Percentiles rank a stretch among this genome's conserved stretches.
phyloP scores from a whole-genome alignment of 768 basidiomycete genomes.

The Russula earlei region DNA sequence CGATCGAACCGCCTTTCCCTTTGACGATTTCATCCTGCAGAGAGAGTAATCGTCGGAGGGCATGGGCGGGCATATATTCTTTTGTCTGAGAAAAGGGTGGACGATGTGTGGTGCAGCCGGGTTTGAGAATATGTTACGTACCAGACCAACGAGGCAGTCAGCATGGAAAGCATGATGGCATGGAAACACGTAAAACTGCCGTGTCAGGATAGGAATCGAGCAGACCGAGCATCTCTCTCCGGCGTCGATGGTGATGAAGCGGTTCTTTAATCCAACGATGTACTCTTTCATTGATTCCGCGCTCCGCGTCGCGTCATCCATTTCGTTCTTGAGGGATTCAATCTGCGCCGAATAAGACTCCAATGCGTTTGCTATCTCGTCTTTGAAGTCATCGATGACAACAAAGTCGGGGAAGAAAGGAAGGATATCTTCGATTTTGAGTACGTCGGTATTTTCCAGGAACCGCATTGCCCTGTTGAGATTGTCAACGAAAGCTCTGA shows the following conservation, averaged over 20 bases:
- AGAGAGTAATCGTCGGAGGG: conserved; percentile 75
- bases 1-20: conserved; percentile 30
- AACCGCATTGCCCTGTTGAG: conserved; percentile 84
- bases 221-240: conserved; percentile 84
- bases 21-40: conserved; percentile 80
- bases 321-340: conserved; percentile 80
- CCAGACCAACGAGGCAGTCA: conserved; percentile 91
- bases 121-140: conserved; percentile 37
- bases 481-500: not conserved
- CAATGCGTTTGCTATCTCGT: conserved; percentile 92
- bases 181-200: conserved; percentile 98
- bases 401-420: conserved; percentile 99
- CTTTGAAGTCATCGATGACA: conserved; percentile 98
- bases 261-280: conserved; percentile 71
- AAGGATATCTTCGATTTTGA: conserved; percentile 97
- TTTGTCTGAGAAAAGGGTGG: conserved; percentile 56
- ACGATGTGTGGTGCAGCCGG: not conserved
- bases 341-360: conserved; percentile 93
- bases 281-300: conserved; percentile 93
- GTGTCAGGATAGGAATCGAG: conserved; percentile 59
- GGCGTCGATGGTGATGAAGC: conserved; percentile 87
- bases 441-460: conserved; percentile 84
- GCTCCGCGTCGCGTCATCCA: conserved; percentile 90
- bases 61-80: conserved; percentile 75
- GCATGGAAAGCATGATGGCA: conserved; percentile 98